Conservation (phyloP, 257 asterid species). For the Scutellaria barbata region DNA sequence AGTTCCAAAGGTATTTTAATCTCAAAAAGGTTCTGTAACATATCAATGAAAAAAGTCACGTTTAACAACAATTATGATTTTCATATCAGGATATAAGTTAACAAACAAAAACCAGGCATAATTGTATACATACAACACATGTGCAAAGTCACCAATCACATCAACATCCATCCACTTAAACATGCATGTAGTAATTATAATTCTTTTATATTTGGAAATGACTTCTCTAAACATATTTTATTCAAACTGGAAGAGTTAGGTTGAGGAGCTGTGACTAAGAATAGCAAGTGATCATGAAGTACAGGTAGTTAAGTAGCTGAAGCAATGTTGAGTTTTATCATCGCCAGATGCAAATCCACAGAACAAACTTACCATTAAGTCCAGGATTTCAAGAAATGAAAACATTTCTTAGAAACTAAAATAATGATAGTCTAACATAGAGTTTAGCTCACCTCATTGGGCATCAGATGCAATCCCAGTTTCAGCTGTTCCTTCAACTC, state of each 20-base stretch:
- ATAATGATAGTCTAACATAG: constrained; percentile 19
- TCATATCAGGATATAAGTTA: constrained; percentile 15
- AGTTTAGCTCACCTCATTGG: constrained; percentile 59
- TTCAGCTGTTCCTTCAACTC: constrained; percentile 71
- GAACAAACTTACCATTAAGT: constrained; percentile 5
- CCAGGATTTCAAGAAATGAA: background rate
- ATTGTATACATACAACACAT: background rate
- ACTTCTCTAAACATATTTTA: constrained; percentile 13
- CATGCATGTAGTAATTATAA: background rate
- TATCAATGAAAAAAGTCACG: constrained; percentile 1
- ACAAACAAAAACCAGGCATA: background rate
- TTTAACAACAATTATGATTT: background rate
- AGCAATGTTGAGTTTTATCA: constrained; percentile 13
- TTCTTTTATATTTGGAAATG: background rate
- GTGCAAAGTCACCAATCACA: background rate
- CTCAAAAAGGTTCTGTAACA: constrained; percentile 19
- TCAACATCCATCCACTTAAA: background rate
- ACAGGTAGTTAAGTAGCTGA: constrained; percentile 1
- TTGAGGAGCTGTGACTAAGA: constrained; percentile 7
- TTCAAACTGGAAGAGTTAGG: constrained; percentile 9
- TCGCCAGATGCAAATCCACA: background rate
- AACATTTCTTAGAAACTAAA: background rate
- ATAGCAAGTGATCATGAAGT: constrained; percentile 6
- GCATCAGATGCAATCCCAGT: constrained; percentile 60
- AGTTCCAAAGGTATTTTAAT: background rate